These are phyloP conservation scores for Picochlorum costavermella DNA, from an alignment of 139 green algal genomes.

Conservation along the genomic window DNA sequence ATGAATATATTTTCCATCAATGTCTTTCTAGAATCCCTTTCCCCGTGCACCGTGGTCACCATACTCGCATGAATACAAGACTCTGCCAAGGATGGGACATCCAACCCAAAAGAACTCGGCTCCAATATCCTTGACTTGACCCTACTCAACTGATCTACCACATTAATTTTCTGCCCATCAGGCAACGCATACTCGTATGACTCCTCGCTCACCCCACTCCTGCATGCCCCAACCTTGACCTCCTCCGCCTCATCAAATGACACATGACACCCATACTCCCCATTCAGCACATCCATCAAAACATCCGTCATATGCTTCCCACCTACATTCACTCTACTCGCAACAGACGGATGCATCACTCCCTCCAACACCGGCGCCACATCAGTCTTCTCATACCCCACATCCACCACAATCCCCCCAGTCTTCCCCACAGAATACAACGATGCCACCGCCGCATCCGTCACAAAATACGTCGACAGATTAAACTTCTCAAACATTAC, in stretches of 20 bases:
- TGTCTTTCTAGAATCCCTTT: conserved; percentile 21
- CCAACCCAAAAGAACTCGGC: too few relatives aligned
- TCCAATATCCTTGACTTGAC: background rate
- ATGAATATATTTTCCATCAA: conserved; percentile 46
- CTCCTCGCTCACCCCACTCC: background rate
- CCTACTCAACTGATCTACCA: conserved; percentile 21
- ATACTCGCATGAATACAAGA: too few relatives aligned
- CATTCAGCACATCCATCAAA: conserved; percentile 18
- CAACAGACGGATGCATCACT: conserved; percentile 32
- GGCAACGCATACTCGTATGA: conserved; percentile 37
- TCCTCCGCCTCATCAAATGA: conserved; percentile 2
- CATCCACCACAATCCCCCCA: conserved; percentile 69
- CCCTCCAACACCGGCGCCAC: conserved; percentile 73
- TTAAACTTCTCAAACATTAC: conserved; percentile 78
- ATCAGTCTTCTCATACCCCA: conserved; percentile 72
- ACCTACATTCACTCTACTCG: conserved; percentile 45
- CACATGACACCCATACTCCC: background rate
- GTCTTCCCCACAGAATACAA: conserved; percentile 67
- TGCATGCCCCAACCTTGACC: conserved; percentile 1
- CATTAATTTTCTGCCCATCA: conserved; percentile 41
- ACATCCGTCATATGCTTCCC: conserved; percentile 47
- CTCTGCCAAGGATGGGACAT: too few relatives aligned
- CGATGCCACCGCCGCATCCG: conserved; percentile 55
- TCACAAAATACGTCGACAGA: conserved; percentile 51
- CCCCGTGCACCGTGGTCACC: too few relatives aligned